phyloP scores from a whole-genome alignment of 352 stramenopile species.

The Aphanomyces cochlioides region DNA sequence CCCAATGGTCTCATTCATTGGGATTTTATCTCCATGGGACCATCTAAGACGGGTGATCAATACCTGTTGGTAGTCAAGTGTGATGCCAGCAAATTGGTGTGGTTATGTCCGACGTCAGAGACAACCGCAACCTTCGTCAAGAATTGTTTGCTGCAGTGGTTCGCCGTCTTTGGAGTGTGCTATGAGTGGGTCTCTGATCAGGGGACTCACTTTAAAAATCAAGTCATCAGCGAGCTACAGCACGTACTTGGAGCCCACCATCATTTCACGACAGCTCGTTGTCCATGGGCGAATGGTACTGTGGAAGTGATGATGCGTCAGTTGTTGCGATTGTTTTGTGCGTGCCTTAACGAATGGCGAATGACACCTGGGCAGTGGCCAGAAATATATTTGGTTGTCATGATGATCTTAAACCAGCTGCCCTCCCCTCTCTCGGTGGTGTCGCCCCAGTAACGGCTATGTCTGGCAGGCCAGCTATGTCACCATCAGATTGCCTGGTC shows the following conservation, averaged over 20 bases:
- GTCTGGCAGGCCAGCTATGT: constrained; percentile 5
- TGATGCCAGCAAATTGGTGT: constrained; percentile 15
- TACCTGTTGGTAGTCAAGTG: constrained; percentile 16
- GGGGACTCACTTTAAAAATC: constrained; percentile 33
- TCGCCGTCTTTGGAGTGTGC: constrained; percentile 27
- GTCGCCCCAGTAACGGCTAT: background rate
- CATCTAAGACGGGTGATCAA: constrained; percentile 14
- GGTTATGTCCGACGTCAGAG: constrained; percentile 12
- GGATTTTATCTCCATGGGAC: constrained; percentile 25
- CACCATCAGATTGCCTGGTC: background rate
- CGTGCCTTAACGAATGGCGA: background rate
- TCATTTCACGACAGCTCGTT: background rate
- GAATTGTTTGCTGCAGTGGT: constrained; percentile 30
- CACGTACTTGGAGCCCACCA: background rate
- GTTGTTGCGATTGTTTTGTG: background rate
- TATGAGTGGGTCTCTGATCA: constrained; percentile 30
- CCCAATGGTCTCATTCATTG: constrained; percentile 19
- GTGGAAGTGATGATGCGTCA: background rate
- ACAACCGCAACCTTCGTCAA: constrained; percentile 2
- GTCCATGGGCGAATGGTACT: background rate
- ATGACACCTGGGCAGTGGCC: background rate
- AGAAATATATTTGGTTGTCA: background rate
- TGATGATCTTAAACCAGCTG: background rate
- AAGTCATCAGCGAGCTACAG: constrained; percentile 9
- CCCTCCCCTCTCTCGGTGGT: background rate